These are phyloP conservation scores for Apiotrichum gamsii DNA, from an alignment of 1,284 basidiomycete species.

Conservation along the genomic window DNA sequence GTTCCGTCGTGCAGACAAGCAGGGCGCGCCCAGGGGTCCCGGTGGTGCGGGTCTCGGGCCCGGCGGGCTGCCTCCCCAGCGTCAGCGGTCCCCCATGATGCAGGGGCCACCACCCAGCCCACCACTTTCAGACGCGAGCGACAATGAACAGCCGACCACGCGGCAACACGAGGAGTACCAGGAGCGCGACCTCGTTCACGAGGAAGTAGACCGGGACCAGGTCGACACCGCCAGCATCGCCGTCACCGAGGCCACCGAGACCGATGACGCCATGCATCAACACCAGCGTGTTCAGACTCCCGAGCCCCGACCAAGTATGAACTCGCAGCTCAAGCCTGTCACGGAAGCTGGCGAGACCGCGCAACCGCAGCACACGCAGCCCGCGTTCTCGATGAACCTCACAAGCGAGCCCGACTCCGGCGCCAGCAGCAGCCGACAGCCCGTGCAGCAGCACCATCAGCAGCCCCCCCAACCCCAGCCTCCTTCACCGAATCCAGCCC, in stretches of 20 bases:
- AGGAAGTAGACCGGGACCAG: too few species aligned
- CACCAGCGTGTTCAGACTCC: not conserved
- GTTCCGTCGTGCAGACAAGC: slow-evolving; percentile 25
- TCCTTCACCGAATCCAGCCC: too few species aligned
- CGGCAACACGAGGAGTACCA: too few species aligned
- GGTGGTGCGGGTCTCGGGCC: too few species aligned
- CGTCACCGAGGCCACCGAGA: slow-evolving; percentile 6
- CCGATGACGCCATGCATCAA: not conserved
- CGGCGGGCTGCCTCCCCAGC: too few species aligned
- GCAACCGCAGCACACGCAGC: not conserved
- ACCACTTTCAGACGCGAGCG: slow-evolving; percentile 32
- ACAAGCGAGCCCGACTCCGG: slow-evolving; percentile 8
- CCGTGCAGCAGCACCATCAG: not conserved
- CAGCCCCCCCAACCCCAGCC: too few species aligned
- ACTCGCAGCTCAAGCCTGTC: slow-evolving; percentile 3
- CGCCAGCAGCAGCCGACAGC: not conserved
- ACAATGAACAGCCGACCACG: slow-evolving; percentile 4
- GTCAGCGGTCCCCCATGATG: slow-evolving; percentile 22
- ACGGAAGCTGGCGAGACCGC: slow-evolving; percentile 12
- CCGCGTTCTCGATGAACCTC: slow-evolving; percentile 17
- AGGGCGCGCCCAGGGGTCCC: too few species aligned
- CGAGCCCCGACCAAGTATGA: not conserved
- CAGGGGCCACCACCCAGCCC: slow-evolving; percentile 44
- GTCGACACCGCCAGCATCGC: slow-evolving; percentile 4
- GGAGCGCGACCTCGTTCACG: too few species aligned